Percentiles rank a stretch among this genome's conserved stretches.
These are phyloP conservation scores for Pseudonitzschia multiseries DNA, from an alignment of 108 stramenopile genomes.

Conservation along the genomic window DNA sequence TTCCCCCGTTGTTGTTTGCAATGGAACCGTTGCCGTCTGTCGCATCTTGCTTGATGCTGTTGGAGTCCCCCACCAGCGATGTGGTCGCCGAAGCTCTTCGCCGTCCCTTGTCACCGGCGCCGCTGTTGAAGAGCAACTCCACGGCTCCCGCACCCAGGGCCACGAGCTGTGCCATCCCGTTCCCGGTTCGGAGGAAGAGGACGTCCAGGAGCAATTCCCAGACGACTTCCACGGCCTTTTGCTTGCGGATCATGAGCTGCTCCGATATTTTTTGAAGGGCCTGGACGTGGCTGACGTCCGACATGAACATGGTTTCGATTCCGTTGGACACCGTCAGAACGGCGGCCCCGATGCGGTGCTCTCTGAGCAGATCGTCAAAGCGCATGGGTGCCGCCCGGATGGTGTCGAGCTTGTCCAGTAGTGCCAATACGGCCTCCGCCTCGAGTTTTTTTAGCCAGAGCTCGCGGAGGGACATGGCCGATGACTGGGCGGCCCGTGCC, in stretches of 20 bases:
- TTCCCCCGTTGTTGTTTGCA: background rate
- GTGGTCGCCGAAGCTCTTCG: background rate
- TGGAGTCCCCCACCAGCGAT: background rate
- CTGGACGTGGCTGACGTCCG: conserved; percentile 71
- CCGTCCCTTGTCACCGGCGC: background rate
- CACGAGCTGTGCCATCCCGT: conserved; percentile 30
- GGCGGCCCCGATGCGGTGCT: conserved; percentile 73
- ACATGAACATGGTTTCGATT: conserved; percentile 71
- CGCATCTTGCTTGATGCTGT: background rate
- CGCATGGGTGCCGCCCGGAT: conserved; percentile 77
- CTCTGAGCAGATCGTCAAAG: conserved; percentile 57
- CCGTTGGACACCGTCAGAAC: conserved; percentile 61
- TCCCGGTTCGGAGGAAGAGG: conserved; percentile 68
- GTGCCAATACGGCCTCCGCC: conserved; percentile 72
- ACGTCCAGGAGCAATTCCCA: conserved; percentile 80
- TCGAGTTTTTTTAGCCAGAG: conserved; percentile 89
- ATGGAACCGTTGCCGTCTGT: background rate
- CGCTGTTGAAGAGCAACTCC: background rate
- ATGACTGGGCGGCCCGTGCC: conserved; percentile 22
- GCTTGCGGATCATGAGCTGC: conserved; percentile 81
- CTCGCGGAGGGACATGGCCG: conserved; percentile 77
- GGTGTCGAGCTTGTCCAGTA: conserved; percentile 78
- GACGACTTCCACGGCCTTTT: conserved; percentile 81
- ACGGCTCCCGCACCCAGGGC: conserved; percentile 1
- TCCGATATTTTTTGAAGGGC: conserved; percentile 79